phyloP scores from a whole-genome alignment of 1,139 yeast genomes.

The Debaryomyces singareniensis region DNA sequence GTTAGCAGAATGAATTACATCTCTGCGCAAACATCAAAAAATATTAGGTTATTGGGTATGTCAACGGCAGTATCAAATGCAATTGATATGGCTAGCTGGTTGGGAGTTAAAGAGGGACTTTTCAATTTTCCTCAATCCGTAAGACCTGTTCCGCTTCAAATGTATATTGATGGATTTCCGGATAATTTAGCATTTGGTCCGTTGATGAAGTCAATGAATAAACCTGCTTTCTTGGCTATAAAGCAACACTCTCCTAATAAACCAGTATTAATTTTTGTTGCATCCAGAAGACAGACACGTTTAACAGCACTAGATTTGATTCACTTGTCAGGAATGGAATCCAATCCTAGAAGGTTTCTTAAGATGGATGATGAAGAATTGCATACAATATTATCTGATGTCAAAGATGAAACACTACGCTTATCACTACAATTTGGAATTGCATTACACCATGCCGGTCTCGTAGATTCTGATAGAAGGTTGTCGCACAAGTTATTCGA shows the following conservation, averaged over 20 bases:
- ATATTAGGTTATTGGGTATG: constrained; percentile 83
- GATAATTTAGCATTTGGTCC: constrained; percentile 93
- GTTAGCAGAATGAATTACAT: constrained; percentile 97
- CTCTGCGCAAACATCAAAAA: constrained; percentile 66
- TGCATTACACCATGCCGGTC: constrained; percentile 96
- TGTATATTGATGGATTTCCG: constrained; percentile 97
- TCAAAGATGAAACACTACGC: constrained; percentile 83
- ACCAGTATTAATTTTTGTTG: constrained; percentile 92
- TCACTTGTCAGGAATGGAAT: constrained; percentile 91
- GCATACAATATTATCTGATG: constrained; percentile 52
- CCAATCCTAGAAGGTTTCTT: constrained; percentile 82
- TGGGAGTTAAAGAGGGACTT: constrained; percentile 82
- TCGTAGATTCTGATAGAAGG: constrained; percentile 83
- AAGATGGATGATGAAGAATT: constrained; percentile 74
- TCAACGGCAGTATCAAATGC: constrained; percentile 98
- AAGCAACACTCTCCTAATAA: constrained; percentile 90
- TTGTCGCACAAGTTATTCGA: constrained; percentile 85
- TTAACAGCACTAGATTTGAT: constrained; percentile 90
- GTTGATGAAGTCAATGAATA: constrained; percentile 95
- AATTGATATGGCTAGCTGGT: constrained; percentile 97
- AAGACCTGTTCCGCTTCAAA: constrained; percentile 94
- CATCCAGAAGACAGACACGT: constrained; percentile 95
- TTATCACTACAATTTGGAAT: constrained; percentile 90
- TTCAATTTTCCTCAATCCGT: constrained; percentile 94
- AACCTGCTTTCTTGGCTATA: constrained; percentile 95